A percentile compares a stretch with the other conserved stretches of the same genome.
phyloP scores from a whole-genome alignment of 2,329 filamentous ascomycete species.

The Pseudogymnoascus sp. region DNA sequence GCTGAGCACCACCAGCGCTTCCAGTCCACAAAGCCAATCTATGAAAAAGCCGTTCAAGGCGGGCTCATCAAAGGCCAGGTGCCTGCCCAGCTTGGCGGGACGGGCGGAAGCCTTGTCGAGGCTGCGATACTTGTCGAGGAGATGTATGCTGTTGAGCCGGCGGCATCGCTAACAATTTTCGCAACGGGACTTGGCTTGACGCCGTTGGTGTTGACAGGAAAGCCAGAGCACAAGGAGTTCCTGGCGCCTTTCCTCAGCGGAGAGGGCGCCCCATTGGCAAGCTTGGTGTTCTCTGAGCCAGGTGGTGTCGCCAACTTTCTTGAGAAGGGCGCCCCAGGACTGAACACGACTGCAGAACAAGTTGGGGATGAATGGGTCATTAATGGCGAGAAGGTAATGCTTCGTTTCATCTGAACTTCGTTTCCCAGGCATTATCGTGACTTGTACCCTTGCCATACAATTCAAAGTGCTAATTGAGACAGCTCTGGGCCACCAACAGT shows the following conservation, averaged over 20 bases:
- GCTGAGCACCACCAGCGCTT: slow-evolving; percentile 36
- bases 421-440: neutral
- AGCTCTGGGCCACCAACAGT: slow-evolving; percentile 50
- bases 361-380: slow-evolving; percentile 48
- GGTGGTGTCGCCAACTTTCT: slow-evolving; percentile 45
- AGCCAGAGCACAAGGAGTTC: slow-evolving; percentile 36
- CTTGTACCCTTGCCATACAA: neutral
- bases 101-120: slow-evolving; percentile 40
- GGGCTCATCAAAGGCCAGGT: slow-evolving; percentile 45
- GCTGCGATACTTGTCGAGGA: slow-evolving; percentile 48
- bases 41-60: slow-evolving; percentile 37
- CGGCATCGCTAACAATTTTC: slow-evolving; percentile 44
- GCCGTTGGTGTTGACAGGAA: slow-evolving; percentile 43
- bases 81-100: slow-evolving; percentile 41
- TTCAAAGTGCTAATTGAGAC: neutral
- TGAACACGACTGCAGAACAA: slow-evolving; percentile 42
- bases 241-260: slow-evolving; percentile 42
- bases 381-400: slow-evolving; percentile 45
- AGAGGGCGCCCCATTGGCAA: slow-evolving; percentile 43
- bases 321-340: slow-evolving; percentile 42
- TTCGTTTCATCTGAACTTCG: neutral
- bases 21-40: slow-evolving; percentile 41
- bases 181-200: slow-evolving; percentile 47
- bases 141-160: slow-evolving; percentile 46
- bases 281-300: slow-evolving; percentile 47